Conservation (phyloP, 2,329 filamentous ascomycete genomes). For the Didymella pomorum region DNA sequence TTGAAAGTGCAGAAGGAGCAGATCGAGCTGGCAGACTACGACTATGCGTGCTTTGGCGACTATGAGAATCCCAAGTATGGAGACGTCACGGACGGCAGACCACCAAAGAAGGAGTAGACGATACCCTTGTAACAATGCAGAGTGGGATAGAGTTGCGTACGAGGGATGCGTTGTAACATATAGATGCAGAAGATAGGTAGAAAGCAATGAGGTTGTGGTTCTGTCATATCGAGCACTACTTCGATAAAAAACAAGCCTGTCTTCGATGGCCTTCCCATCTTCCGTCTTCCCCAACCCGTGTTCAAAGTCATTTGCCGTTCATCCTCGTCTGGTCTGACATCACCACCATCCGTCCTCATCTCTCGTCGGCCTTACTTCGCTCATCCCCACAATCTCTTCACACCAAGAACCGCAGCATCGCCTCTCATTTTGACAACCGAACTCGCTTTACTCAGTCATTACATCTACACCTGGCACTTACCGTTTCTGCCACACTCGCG, state of each 20-base stretch:
- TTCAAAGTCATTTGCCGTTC: not conserved
- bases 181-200: not conserved
- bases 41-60: slow-evolving; percentile 71
- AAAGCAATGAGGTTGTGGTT: not conserved
- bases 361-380: slow-evolving; percentile 13
- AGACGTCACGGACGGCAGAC: slow-evolving; percentile 59
- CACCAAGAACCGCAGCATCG: not conserved
- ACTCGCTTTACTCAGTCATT: slow-evolving; percentile 4
- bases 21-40: slow-evolving; percentile 66
- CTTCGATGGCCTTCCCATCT: not conserved
- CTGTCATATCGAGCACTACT: not conserved
- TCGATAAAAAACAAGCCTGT: not conserved
- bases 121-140: not conserved
- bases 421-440: not conserved
- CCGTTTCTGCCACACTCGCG: not conserved
- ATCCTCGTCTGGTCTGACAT: slow-evolving; percentile 1
- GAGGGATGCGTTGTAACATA: not conserved
- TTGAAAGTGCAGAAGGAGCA: slow-evolving; percentile 68
- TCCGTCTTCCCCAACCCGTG: not conserved
- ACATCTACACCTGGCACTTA: slow-evolving; percentile 5
- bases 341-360: not conserved
- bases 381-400: not conserved
- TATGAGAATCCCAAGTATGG: slow-evolving; percentile 61
- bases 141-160: not conserved
- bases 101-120: slow-evolving; percentile 33